These are phyloP conservation scores for Cardamine resedifolia DNA, from an alignment of 345 rosid species.

Conservation along the genomic window DNA sequence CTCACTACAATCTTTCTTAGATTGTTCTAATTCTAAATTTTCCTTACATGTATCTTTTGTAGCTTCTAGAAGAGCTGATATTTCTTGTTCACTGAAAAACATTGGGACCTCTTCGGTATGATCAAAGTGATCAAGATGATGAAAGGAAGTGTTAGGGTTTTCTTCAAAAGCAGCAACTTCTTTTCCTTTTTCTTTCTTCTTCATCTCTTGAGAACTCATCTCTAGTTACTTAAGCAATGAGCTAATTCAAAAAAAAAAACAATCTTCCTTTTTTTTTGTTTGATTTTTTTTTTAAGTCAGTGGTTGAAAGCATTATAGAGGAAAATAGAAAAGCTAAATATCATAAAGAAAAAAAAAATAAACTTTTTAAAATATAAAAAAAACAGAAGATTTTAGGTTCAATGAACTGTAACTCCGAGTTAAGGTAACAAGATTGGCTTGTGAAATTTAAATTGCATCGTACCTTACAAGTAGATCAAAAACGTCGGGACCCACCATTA, in stretches of 20 bases:
- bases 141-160: neutral
- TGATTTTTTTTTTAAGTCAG: neutral
- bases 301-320: neutral
- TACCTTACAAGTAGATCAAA: neutral
- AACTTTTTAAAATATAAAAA: neutral
- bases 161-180: constrained; percentile 3
- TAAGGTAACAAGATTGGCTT: constrained; percentile 21
- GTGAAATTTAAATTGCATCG: neutral
- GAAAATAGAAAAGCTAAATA: neutral
- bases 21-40: neutral
- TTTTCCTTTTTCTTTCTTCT: constrained; percentile 33
- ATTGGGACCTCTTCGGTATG: constrained; percentile 2
- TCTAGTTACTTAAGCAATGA: neutral
- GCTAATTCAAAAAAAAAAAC: neutral
- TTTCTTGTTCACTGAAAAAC: constrained; percentile 13
- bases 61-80: neutral
- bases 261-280: neutral
- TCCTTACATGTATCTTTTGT: neutral
- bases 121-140: neutral
- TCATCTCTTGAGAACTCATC: constrained; percentile 27
- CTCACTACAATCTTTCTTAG: neutral
- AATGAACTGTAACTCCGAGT: neutral
- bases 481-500: neutral
- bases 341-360: neutral
- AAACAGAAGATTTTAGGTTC: constrained; percentile 23